phyloP scores from a whole-genome alignment of 1,284 basidiomycete genomes.

The Anthracocystis walkeri region DNA sequence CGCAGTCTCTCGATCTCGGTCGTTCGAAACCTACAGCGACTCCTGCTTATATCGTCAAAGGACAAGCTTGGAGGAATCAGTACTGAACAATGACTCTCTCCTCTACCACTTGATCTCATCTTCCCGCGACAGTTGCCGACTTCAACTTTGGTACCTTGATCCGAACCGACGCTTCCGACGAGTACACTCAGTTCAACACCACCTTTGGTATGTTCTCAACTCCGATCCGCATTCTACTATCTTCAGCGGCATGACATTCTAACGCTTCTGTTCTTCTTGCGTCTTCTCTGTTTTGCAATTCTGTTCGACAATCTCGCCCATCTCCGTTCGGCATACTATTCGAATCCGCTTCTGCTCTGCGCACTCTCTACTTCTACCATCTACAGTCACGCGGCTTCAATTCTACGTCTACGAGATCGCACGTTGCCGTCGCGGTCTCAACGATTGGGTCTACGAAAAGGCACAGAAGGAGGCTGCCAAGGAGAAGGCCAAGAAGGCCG shows the following conservation, averaged over 20 bases:
- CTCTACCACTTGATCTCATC: neutral
- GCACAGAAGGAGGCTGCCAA: constrained; percentile 61
- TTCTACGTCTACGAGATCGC: constrained; percentile 97
- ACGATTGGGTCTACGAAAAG: constrained; percentile 77
- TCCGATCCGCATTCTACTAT: neutral
- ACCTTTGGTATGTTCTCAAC: constrained; percentile 81
- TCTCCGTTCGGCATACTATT: neutral
- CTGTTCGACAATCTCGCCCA: neutral
- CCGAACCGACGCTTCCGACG: constrained; percentile 80
- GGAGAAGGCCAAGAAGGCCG: constrained; percentile 55
- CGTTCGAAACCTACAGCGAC: neutral
- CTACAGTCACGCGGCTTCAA: constrained; percentile 73
- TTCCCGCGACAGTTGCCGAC: constrained; percentile 76
- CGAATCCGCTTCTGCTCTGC: neutral
- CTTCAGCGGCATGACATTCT: neutral
- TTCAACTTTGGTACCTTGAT: constrained; percentile 98
- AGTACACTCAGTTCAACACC: constrained; percentile 92
- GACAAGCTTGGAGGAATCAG: neutral
- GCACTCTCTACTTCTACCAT: constrained; percentile 60
- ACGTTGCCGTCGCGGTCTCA: constrained; percentile 89
- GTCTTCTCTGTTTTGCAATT: neutral
- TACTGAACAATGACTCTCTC: neutral
- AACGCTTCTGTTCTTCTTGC: constrained; percentile 13
- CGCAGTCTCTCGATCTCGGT: neutral
- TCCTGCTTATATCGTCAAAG: neutral